Percentiles rank a stretch among this genome's conserved stretches.
phyloP scores from a whole-genome alignment of 257 asterid genomes.

The Nicotiana paniculata region DNA sequence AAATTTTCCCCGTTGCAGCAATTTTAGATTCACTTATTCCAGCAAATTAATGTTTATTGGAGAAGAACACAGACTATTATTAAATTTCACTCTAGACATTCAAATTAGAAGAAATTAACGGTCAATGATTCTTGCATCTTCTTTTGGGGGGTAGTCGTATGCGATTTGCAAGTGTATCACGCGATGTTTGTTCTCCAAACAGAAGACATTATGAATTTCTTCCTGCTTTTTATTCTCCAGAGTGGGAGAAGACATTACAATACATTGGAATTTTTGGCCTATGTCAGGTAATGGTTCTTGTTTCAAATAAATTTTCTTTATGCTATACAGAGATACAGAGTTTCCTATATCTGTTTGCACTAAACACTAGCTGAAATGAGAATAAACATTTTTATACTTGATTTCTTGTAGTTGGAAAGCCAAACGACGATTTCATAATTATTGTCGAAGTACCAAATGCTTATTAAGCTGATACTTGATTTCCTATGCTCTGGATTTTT shows the following conservation, averaged over 20 bases:
- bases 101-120: not conserved
- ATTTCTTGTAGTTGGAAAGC: not conserved
- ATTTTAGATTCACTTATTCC: not conserved
- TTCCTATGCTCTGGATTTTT: conserved; percentile 3
- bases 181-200: not conserved
- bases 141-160: not conserved
- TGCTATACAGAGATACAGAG: not conserved
- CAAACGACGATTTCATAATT: not conserved
- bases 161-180: not conserved
- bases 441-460: not conserved
- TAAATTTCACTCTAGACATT: not conserved
- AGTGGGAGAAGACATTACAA: conserved; percentile 86
- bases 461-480: not conserved
- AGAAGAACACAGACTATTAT: not conserved
- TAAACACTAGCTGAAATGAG: not conserved
- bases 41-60: not conserved
- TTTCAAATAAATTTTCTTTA: conserved; percentile 4
- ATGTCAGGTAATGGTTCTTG: conserved; percentile 45
- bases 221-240: conserved; percentile 27
- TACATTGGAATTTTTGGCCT: conserved; percentile 57
- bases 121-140: not conserved
- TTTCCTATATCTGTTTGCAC: not conserved
- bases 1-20: not conserved
- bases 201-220: conserved; percentile 10
- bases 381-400: not conserved